Base-by-base conservation (phyloP, 2,329 filamentous ascomycete genomes). In the Apiospora pterosperma region DNA sequence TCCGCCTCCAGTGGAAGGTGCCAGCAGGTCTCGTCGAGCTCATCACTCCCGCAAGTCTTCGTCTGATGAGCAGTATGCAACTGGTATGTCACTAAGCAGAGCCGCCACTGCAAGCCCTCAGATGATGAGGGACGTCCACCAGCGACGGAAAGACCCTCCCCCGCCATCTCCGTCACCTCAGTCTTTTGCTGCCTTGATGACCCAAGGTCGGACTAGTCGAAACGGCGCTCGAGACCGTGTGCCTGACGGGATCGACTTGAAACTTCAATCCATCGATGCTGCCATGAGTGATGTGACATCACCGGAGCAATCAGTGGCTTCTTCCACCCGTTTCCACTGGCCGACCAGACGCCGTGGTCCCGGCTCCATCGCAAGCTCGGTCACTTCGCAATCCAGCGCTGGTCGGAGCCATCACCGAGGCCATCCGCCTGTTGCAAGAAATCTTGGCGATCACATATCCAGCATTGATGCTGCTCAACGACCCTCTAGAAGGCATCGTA, bases 401-500 rank as follows among this genome's bases (percentile, higher is more conserved):
- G 74, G 73, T 31, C 79, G 82, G 64, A 83, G 82, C 69, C 48
- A 55, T 5, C 73, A 85, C 67, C 81, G 88, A 62, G 83, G 82
- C 63, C 83, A 79, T 76, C 60, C 81, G 75, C 42, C 79, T 12
- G 89, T 86, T 69, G 85, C 84, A 44, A 86, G 88, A 67, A 92
- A 88, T 68, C 85, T 92, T 39, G 92, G 96, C 69, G 89, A 94
- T 68, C 96, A 96, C 73, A 94, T 97, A 68, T 92, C 89, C 77
- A 96, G 92, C 74, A 79, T 97, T 1, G 93, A 97, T 38, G 86
- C 92, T 61, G 92, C 92, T 11, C 88, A 88, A 64, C 85, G 88
- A 65, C 88, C 89, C 72, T 80, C 82, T 5, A 82, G 80, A 67
- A 84, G 81, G 67, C 79, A 83, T 62, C 83, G 85, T 62, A 86